Evolutionary conservation across 169 alveolate genomes (phyloP).

Genomic region (Cryptosporidium tyzzeri): DNA sequence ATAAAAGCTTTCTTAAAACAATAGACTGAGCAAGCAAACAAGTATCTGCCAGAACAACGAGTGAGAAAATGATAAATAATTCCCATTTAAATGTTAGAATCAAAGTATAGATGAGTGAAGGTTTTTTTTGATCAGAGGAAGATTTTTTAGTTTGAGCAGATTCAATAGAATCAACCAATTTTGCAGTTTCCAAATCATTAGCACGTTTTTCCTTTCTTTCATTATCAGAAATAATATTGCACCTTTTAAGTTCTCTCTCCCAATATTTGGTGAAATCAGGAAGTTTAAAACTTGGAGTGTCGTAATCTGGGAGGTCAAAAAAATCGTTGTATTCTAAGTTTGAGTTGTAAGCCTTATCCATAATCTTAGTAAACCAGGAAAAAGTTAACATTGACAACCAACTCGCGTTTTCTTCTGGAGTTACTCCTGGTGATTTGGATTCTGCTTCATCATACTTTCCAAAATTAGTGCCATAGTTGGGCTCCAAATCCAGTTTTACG

Average conservation of each 20-base stretch:
- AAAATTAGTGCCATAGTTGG: neutral
- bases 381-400: slow-evolving; percentile 76
- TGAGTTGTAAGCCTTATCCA: slow-evolving; percentile 70
- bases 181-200: slow-evolving; percentile 12
- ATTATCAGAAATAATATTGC: neutral
- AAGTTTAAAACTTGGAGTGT: slow-evolving; percentile 59
- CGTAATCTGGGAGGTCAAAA: slow-evolving; percentile 66
- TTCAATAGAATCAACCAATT: neutral
- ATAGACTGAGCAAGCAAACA: slow-evolving; percentile 64
- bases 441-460: slow-evolving; percentile 2
- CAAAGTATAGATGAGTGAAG: slow-evolving; percentile 21
- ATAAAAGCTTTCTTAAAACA: slow-evolving; percentile 31
- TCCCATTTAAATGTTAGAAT: slow-evolving; percentile 58
- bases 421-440: slow-evolving; percentile 10
- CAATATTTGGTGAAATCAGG: slow-evolving; percentile 32
- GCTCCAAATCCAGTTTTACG: slow-evolving; percentile 2
- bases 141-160: neutral
- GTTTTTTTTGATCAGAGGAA: neutral
- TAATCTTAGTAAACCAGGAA: slow-evolving; percentile 70
- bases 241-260: slow-evolving; percentile 36
- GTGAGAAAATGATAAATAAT: slow-evolving; percentile 7
- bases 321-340: slow-evolving; percentile 24
- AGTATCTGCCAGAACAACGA: slow-evolving; percentile 57
- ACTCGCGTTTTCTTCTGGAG: slow-evolving; percentile 64
- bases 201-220: neutral